A percentile compares a stretch with the other conserved stretches of the same genome.
phyloP scores from a whole-genome alignment of 306 rosid species.

The Citrullus colocynthis region DNA sequence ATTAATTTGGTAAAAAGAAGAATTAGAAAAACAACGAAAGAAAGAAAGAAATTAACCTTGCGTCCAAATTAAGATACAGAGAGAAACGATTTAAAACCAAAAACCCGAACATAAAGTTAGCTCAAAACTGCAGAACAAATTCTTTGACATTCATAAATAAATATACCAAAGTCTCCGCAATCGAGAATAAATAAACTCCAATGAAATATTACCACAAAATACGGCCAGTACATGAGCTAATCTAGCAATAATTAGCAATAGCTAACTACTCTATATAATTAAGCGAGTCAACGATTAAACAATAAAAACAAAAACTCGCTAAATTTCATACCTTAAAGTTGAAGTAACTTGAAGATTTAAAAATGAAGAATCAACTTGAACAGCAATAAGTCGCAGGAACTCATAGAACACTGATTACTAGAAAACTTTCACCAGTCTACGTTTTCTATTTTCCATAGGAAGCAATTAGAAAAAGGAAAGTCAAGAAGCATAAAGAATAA shows the following conservation, averaged over 20 bases:
- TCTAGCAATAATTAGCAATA: not conserved
- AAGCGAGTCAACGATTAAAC: not conserved
- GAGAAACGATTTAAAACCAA: slow-evolving; percentile 11
- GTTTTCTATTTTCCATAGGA: not conserved
- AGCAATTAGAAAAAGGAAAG: not conserved
- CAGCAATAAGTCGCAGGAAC: not conserved
- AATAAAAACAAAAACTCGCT: not conserved
- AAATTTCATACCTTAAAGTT: not conserved
- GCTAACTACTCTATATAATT: not conserved
- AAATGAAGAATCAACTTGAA: not conserved
- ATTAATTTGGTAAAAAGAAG: not conserved
- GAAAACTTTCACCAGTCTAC: not conserved
- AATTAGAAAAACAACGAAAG: not conserved
- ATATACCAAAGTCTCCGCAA: not conserved
- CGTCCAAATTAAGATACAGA: slow-evolving; percentile 8
- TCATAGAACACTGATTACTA: not conserved
- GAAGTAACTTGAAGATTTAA: not conserved
- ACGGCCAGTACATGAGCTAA: not conserved
- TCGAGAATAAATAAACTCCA: not conserved
- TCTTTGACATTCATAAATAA: not conserved
- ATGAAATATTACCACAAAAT: not conserved
- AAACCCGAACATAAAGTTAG: slow-evolving; percentile 5
- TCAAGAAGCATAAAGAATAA: not conserved
- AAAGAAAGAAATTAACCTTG: slow-evolving; percentile 10
- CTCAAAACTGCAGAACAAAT: slow-evolving; percentile 4